A percentile compares a stretch with the other conserved stretches of the same genome.
phyloP scores from a whole-genome alignment of 768 basidiomycete genomes.

The Collybiopsis confluens region DNA sequence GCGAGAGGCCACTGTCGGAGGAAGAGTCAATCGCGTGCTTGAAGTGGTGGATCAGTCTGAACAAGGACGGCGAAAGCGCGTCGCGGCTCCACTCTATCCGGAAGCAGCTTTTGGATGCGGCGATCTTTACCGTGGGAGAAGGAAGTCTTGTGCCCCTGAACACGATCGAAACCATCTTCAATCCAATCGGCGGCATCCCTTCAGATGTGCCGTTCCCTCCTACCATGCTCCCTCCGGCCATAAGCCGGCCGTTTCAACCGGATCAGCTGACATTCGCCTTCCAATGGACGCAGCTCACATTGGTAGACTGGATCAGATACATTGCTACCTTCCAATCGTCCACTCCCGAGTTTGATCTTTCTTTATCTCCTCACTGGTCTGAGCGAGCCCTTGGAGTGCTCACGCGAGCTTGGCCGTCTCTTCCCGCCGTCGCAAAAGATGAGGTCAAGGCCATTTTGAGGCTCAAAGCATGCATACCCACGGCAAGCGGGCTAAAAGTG shows the following conservation, averaged over 20 bases:
- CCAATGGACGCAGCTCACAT: constrained; percentile 73
- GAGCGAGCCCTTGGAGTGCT: constrained; percentile 72
- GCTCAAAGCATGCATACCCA: constrained; percentile 62
- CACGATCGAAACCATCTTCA: constrained; percentile 68
- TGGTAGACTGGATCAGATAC: constrained; percentile 73
- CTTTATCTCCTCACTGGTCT: constrained; percentile 64
- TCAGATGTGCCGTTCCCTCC: constrained; percentile 71
- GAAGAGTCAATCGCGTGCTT: constrained; percentile 78
- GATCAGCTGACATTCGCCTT: constrained; percentile 52
- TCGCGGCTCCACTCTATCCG: constrained; percentile 42
- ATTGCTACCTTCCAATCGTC: constrained; percentile 42
- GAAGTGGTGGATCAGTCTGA: constrained; percentile 73
- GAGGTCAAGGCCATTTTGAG: constrained; percentile 46
- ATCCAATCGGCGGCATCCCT: constrained; percentile 59
- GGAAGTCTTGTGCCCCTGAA: constrained; percentile 66
- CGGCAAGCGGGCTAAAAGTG: constrained; percentile 64
- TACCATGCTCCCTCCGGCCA: constrained; percentile 61
- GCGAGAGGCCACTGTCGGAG: constrained; percentile 61
- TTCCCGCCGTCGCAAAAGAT: constrained; percentile 44
- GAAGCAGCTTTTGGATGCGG: constrained; percentile 64
- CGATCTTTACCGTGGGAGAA: constrained; percentile 48
- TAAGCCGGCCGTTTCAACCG: constrained; percentile 57
- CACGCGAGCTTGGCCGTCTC: constrained; percentile 67
- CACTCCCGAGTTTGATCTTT: constrained; percentile 56
- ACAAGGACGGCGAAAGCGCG: constrained; percentile 28